Evolutionary conservation across 371 early-diverging fungal species (phyloP).

Genomic region (Rhizomucor miehei): DNA sequence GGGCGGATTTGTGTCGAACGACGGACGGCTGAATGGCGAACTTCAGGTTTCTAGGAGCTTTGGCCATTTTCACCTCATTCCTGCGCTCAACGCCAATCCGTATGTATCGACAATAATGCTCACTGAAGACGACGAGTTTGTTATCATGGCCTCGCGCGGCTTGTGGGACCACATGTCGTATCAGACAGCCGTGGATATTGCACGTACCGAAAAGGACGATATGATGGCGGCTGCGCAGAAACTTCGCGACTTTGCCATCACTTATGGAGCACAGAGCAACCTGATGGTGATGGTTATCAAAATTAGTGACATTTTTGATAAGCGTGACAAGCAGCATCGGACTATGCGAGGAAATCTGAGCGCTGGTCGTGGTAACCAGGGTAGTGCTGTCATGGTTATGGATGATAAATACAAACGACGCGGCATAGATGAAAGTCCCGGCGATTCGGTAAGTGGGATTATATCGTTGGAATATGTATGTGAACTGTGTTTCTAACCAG

Average conservation of each 20-base stretch:
- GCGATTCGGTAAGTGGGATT: constrained; percentile 39
- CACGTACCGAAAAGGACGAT: constrained; percentile 70
- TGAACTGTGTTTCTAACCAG: no score
- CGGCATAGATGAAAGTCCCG: constrained; percentile 45
- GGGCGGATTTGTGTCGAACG: constrained; percentile 77
- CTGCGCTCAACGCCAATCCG: constrained; percentile 85
- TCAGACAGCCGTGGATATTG: constrained; percentile 83
- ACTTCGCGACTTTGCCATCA: constrained; percentile 82
- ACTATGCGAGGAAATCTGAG: constrained; percentile 24
- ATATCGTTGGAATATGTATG: neutral
- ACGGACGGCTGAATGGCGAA: constrained; percentile 70
- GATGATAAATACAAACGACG: constrained; percentile 37
- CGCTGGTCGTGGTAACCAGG: constrained; percentile 13
- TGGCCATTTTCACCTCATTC: constrained; percentile 81
- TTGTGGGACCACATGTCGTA: constrained; percentile 84
- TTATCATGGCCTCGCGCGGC: constrained; percentile 80
- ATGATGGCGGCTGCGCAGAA: constrained; percentile 78
- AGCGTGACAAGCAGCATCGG: constrained; percentile 26
- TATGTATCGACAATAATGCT: constrained; percentile 69
- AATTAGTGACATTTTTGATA: constrained; percentile 69
- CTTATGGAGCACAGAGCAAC: constrained; percentile 75
- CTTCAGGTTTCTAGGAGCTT: constrained; percentile 77
- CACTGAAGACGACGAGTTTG: constrained; percentile 84
- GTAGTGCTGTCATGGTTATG: constrained; percentile 4
- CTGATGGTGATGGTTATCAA: constrained; percentile 86